These are phyloP conservation scores for Trichophyton equinum DNA, from an alignment of 2,329 filamentous ascomycete genomes.

Conservation along the genomic window DNA sequence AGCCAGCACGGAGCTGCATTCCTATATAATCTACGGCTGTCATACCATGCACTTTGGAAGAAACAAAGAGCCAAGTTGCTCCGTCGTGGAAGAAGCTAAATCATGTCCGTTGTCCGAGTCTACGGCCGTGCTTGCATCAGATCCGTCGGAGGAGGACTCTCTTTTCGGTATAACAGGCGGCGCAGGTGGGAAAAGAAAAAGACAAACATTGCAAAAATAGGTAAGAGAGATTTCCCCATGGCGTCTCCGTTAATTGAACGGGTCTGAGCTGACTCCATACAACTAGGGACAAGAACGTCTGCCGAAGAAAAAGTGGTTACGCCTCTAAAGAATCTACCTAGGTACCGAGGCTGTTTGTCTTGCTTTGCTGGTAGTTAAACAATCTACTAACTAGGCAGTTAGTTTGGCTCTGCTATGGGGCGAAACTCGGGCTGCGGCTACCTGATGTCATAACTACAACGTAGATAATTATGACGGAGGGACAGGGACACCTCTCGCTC, in stretches of 20 bases:
- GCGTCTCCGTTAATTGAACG: background rate
- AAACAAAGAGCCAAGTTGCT: background rate
- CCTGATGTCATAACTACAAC: background rate
- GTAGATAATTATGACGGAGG: background rate
- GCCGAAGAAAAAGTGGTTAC: background rate
- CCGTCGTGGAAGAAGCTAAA: constrained; percentile 1
- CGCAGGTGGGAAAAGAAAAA: too few species aligned
- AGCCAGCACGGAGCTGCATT: background rate
- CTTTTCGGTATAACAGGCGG: constrained; percentile 4
- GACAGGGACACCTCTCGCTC: background rate
- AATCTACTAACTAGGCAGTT: too few species aligned
- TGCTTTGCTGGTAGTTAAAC: too few species aligned
- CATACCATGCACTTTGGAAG: background rate
- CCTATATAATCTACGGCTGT: background rate
- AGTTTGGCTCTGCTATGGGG: background rate
- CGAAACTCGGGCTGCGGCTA: background rate
- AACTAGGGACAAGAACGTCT: background rate
- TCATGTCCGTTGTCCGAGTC: constrained; percentile 1
- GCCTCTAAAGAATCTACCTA: background rate
- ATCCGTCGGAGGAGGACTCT: constrained; percentile 3
- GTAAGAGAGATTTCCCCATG: background rate
- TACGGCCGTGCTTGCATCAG: constrained; percentile 3
- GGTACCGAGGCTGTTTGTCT: background rate
- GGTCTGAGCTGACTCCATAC: background rate
- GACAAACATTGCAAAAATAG: background rate